phyloP scores from a whole-genome alignment of 2,329 filamentous ascomycete species.

The Scolecobasidium constrictum region DNA sequence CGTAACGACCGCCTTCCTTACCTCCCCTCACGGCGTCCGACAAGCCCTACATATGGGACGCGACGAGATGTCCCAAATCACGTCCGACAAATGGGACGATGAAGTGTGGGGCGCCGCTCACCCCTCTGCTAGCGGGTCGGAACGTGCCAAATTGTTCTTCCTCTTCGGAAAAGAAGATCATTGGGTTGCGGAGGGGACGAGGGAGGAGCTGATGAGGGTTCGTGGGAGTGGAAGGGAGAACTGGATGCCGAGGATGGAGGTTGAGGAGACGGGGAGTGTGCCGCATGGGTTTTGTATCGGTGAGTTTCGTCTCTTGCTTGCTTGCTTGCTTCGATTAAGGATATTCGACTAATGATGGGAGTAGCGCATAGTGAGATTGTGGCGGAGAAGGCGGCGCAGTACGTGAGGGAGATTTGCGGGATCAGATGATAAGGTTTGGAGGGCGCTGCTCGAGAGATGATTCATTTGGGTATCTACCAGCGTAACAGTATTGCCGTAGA shows the following conservation, averaged over 20 bases:
- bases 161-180: constrained; percentile 50
- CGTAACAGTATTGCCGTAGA: too few species aligned
- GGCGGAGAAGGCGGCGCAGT: constrained; percentile 38
- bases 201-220: constrained; percentile 32
- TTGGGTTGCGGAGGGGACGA: constrained; percentile 49
- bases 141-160: constrained; percentile 40
- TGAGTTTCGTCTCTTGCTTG: constrained; percentile 21
- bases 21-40: constrained; percentile 36
- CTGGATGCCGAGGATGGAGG: constrained; percentile 40
- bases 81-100: constrained; percentile 44
- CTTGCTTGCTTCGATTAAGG: too few species aligned
- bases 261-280: constrained; percentile 44
- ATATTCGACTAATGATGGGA: constrained; percentile 17
- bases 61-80: constrained; percentile 47
- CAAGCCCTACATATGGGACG: constrained; percentile 49
- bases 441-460: too few species aligned
- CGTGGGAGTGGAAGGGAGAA: constrained; percentile 18
- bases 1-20: constrained; percentile 41
- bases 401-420: constrained; percentile 16
- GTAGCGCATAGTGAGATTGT: constrained; percentile 35
- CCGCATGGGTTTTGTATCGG: constrained; percentile 50
- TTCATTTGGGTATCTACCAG: too few species aligned
- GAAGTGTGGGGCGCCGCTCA: constrained; percentile 46
- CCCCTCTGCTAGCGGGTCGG: constrained; percentile 16
- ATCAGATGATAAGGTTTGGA: too few species aligned